These are phyloP conservation scores for Penicillium samsonianum DNA, from an alignment of 495 filamentous ascomycete genomes.

Conservation along the genomic window DNA sequence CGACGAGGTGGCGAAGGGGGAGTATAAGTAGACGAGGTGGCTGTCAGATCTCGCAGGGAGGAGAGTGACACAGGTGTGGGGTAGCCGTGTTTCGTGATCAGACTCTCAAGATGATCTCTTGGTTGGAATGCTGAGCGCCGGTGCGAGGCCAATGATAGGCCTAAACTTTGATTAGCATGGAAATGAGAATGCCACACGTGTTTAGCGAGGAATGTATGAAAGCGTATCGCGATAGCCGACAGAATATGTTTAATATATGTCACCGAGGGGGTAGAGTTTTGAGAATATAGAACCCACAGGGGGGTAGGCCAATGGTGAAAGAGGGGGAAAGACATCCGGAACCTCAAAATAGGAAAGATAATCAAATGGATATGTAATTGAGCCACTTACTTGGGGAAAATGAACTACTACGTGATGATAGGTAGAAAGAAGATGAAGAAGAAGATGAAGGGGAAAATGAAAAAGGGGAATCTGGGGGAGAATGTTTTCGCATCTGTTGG, in stretches of 20 bases:
- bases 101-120: slow-evolving; percentile 72
- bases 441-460: slow-evolving; percentile 31
- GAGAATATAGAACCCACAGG: not conserved
- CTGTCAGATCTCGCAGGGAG: slow-evolving; percentile 71
- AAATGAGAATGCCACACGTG: slow-evolving; percentile 46
- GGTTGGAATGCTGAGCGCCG: slow-evolving; percentile 67
- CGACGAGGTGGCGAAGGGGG: slow-evolving; percentile 36
- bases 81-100: slow-evolving; percentile 48
- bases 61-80: slow-evolving; percentile 65
- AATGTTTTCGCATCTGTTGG: slow-evolving; percentile 10
- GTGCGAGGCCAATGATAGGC: slow-evolving; percentile 47
- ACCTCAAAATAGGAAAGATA: not conserved
- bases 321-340: slow-evolving; percentile 11
- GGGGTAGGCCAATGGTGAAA: slow-evolving; percentile 17
- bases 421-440: slow-evolving; percentile 40
- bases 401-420: slow-evolving; percentile 34
- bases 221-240: slow-evolving; percentile 16
- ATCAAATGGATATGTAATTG: not conserved
- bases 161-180: slow-evolving; percentile 59
- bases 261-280: slow-evolving; percentile 7
- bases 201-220: slow-evolving; percentile 27
- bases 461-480: slow-evolving; percentile 19
- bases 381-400: slow-evolving; percentile 28
- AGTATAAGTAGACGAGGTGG: slow-evolving; percentile 65
- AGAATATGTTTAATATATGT: slow-evolving; percentile 15